Evolutionary conservation across 2,329 filamentous ascomycete species (phyloP), one percentile per base, ranked within the genome.

Genomic region (Pezicula carpinea): DNA sequence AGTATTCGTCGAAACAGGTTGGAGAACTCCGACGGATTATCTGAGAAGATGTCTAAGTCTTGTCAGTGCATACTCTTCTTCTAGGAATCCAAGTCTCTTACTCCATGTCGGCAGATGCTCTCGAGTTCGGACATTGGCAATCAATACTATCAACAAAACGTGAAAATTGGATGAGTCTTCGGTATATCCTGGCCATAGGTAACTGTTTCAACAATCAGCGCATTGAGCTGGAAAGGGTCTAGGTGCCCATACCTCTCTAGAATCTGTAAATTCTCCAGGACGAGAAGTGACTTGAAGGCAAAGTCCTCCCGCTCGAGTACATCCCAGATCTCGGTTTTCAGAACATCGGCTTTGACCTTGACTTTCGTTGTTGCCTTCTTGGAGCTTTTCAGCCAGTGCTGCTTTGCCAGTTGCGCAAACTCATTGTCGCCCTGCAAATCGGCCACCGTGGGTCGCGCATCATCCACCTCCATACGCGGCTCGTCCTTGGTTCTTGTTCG

Each of bases 81-180:
- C 8, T 29, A 29, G 26, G 26, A 29, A 29, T 11, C 26, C 26
- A 29, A 29, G 8, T 29, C 6, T 29, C 79, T 62, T 69, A 88
- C 85, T 77, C 95, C 95, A 99, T 63, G 87, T 87, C 59, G 89
- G 83, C 46, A 97, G 74, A 61, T 87, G 85, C 64, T 97, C 92
- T 56, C 89, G 82, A 61, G 85, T 81, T 72, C 96, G 97, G 49
- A 91, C 83, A 65, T 92, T 95, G 53, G 87, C 79, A 59, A 99
- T 83, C 53, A 96, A 69, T 14, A 87, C 87, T 60, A 97, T 82
- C 52, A 99, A 75, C 29, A 97, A 74, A 45, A 96, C 85, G 65
- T 99, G 92, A 61, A 90, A 85, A 65, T 99, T 95, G 26, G 92
- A 95, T 4, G 89, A 82, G 59, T 93, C 83, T 54, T 95, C 88